Conservation (phyloP, 495 filamentous ascomycete genomes). For the Extremus antarcticus region DNA sequence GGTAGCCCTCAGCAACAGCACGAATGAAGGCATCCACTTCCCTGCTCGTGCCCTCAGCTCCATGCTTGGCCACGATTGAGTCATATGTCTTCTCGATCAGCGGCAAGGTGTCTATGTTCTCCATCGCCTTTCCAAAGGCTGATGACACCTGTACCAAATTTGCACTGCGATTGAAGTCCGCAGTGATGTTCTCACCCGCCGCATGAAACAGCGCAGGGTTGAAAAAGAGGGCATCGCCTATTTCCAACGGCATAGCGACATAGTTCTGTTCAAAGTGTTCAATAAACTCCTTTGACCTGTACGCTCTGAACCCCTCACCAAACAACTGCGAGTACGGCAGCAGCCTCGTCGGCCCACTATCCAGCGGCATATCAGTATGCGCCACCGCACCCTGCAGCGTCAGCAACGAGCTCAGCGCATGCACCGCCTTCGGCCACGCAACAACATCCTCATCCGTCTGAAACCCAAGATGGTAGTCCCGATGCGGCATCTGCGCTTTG, state of each 20-base stretch:
- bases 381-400: conserved; percentile 49
- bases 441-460: conserved; percentile 30
- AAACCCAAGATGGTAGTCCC: conserved; percentile 50
- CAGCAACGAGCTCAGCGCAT: conserved; percentile 38
- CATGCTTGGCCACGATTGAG: conserved; percentile 26
- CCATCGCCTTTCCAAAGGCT: conserved; percentile 50
- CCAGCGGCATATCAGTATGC: conserved; percentile 44
- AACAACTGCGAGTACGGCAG: conserved; percentile 45
- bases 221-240: conserved; percentile 47
- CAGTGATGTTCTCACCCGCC: conserved; percentile 41
- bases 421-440: conserved; percentile 35
- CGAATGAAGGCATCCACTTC: conserved; percentile 34
- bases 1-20: conserved; percentile 44
- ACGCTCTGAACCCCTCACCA: conserved; percentile 41
- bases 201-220: conserved; percentile 48
- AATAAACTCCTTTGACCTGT: conserved; percentile 37
- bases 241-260: conserved; percentile 35
- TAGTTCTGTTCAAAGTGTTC: conserved; percentile 39
- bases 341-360: conserved; percentile 42
- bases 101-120: conserved; percentile 38
- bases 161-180: conserved; percentile 37
- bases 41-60: conserved; percentile 23
- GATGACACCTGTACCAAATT: conserved; percentile 46
- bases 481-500: conserved; percentile 40
- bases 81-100: conserved; percentile 37